Conservation (phyloP, 176 grass and related monocot genomes). For the Microstegium vimineum region DNA sequence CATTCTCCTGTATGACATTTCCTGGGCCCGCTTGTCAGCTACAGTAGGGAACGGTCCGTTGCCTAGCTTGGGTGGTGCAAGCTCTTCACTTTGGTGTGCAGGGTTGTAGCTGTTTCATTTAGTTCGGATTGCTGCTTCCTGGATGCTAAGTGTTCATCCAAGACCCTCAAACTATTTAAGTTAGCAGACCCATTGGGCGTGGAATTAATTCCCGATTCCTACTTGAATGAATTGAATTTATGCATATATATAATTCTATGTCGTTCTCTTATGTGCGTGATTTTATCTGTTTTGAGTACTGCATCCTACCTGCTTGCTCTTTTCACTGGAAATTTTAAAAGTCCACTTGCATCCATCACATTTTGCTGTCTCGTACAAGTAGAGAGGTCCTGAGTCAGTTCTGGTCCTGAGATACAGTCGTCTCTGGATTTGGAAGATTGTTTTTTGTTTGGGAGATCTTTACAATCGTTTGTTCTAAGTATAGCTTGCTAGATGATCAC, state of each 20-base stretch:
- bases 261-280: not conserved
- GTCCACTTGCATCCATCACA: too few relatives aligned
- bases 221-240: not conserved
- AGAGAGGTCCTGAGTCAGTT: not conserved
- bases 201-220: not conserved
- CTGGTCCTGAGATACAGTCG: not conserved
- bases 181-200: not conserved
- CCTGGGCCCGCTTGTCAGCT: too few relatives aligned
- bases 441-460: too few relatives aligned
- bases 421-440: too few relatives aligned
- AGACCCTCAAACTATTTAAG: too few relatives aligned
- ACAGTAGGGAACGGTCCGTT: too few relatives aligned
- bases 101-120: not conserved
- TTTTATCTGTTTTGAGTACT: not conserved
- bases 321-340: too few relatives aligned
- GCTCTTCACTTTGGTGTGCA: not conserved
- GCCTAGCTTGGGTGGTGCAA: not conserved
- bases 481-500: too few relatives aligned
- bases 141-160: not conserved
- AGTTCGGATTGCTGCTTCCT: not conserved
- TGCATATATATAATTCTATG: not conserved
- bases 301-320: not conserved
- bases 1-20: too few relatives aligned
- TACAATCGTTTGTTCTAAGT: too few relatives aligned
- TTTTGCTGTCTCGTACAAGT: too few relatives aligned